Evolutionary conservation across 2,329 filamentous ascomycete genomes (phyloP).

Genomic region (Aschersonia sp.): DNA sequence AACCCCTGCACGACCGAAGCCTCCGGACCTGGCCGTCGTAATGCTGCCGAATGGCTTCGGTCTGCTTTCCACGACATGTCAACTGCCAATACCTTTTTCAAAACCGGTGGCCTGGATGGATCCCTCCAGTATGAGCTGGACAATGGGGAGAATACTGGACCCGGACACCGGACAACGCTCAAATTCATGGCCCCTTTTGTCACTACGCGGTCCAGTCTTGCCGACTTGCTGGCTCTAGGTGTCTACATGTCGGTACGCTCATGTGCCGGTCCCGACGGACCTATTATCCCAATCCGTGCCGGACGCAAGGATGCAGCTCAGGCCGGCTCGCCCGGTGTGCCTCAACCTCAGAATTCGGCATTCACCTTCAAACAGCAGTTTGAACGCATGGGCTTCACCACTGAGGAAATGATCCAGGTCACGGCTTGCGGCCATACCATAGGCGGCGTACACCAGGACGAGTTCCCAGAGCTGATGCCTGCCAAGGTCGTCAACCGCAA

Average conservation of each 20-base stretch:
- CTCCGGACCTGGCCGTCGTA: slow-evolving; percentile 37
- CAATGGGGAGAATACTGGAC: slow-evolving; percentile 39
- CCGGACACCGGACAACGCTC: slow-evolving; percentile 38
- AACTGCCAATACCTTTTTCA: slow-evolving; percentile 31
- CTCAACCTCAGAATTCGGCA: slow-evolving; percentile 40
- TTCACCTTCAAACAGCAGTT: slow-evolving; percentile 40
- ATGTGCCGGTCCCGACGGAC: slow-evolving; percentile 36
- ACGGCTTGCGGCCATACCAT: slow-evolving; percentile 47
- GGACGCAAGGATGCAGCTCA: slow-evolving; percentile 39
- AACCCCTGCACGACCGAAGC: slow-evolving; percentile 40
- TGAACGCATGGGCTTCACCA: slow-evolving; percentile 39
- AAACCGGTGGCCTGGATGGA: slow-evolving; percentile 40
- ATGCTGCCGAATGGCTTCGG: slow-evolving; percentile 47
- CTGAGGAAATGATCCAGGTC: slow-evolving; percentile 43
- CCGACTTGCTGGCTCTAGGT: slow-evolving; percentile 43
- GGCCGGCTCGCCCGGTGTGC: slow-evolving; percentile 33
- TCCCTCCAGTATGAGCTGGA: slow-evolving; percentile 45
- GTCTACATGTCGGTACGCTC: slow-evolving; percentile 43
- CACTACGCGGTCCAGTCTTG: slow-evolving; percentile 33
- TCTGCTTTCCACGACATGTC: slow-evolving; percentile 49
- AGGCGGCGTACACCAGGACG: slow-evolving; percentile 39
- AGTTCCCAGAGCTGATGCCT: slow-evolving; percentile 39
- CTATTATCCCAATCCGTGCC: slow-evolving; percentile 30
- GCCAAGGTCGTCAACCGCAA: slow-evolving; percentile 27
- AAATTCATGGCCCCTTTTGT: slow-evolving; percentile 38